Base-by-base conservation (phyloP, 1,284 basidiomycete species). In the Leccinum insolens region DNA sequence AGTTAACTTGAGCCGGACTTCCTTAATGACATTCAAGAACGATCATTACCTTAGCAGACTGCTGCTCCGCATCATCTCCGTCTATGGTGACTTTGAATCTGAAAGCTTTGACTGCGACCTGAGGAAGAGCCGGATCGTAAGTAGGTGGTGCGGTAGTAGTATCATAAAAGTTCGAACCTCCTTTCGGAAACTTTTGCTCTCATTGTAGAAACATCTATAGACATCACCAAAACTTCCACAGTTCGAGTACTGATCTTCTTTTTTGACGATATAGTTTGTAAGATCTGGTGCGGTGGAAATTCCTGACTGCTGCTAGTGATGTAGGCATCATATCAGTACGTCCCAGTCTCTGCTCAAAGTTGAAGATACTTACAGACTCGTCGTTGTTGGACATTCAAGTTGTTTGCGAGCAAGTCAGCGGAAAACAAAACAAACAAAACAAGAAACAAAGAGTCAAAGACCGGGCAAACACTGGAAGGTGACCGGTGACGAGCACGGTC, bases 121-220 rank as follows among this genome's bases (percentile, higher is more conserved):
- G 37, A 41, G 37, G 37, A 22, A 41, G 37, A n/a, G 17, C 17
- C 1, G 17, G 17, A 34, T 31, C 14, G 3, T 28, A 31, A 31
- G 15, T 22, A 31, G 55, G 17, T 31, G 58, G 8, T 20, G 7
- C 8, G 14, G 17, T 20, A 49, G 34, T 41, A n/a, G n/a, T n/a
- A n/a, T n/a, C n/a, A n/a, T n/a, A 25, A 58, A 52, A 52, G 3
- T 22, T 2, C 57, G 9, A 31, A 58, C 57, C 57, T 58, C 57
- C 4, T 17, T 20, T 34, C 17, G 31, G 7, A 60, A 2, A 17
- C 31, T 11, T 6, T 60, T 4, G 22, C 37, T 25, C 12, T 15
- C 20, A 22, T 61, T 11, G 57, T 61, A 71, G 12, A 15, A 28
- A 55, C 71, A 69, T 52, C 22, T 70, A 17, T 67, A 72, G 28